phyloP scores from a whole-genome alignment of 139 green algal genomes.

The Chlorella sorokiniana region DNA sequence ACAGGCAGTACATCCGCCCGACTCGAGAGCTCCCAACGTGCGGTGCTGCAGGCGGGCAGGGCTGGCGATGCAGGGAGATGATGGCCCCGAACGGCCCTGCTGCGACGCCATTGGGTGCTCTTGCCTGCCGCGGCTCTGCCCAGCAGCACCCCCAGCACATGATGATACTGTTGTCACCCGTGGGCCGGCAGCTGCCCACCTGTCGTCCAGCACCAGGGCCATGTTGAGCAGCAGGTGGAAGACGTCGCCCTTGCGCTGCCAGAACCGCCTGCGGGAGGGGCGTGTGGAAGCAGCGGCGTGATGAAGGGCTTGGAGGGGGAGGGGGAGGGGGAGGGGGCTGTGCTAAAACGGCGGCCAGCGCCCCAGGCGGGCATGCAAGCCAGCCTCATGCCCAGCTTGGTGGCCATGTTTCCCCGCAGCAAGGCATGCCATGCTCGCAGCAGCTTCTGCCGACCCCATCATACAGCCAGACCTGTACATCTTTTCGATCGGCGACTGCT shows the following conservation, averaged over 20 bases:
- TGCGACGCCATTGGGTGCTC: too few relatives aligned
- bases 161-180: not conserved
- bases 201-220: constrained; percentile 37
- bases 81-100: too few relatives aligned
- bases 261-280: constrained; percentile 26
- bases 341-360: too few relatives aligned
- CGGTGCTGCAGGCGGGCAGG: too few relatives aligned
- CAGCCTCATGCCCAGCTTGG: not conserved
- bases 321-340: too few relatives aligned
- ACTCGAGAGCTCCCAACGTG: too few relatives aligned
- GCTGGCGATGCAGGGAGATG: too few relatives aligned
- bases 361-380: too few relatives aligned
- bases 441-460: too few relatives aligned
- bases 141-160: not conserved
- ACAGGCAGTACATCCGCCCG: not conserved
- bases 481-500: constrained; percentile 24
- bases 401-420: not conserved
- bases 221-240: constrained; percentile 52
- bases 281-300: not conserved
- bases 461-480: constrained; percentile 29
- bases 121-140: too few relatives aligned
- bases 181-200: not conserved
- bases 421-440: not conserved
- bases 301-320: too few relatives aligned
- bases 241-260: constrained; percentile 53